These are phyloP conservation scores for Plasmopara viticola DNA, from an alignment of 352 stramenopile genomes.

Conservation along the genomic window DNA sequence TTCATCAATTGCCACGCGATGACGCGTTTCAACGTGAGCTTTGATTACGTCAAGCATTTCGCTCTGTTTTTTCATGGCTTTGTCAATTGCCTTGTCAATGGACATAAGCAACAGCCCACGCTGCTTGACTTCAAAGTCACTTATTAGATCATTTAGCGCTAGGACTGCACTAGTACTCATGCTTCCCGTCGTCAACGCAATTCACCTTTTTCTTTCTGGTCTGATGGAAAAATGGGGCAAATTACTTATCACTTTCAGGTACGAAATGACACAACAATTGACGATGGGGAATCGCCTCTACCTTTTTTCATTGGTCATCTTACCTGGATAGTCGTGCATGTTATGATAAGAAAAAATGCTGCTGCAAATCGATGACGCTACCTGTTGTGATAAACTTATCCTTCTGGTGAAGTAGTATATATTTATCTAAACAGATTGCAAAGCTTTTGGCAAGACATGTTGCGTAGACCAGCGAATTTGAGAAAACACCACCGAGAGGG, in stretches of 20 bases:
- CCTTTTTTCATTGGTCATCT: too few species aligned
- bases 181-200: not conserved
- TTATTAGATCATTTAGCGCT: conserved; percentile 14
- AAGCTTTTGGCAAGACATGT: too few species aligned
- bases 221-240: conserved; percentile 7
- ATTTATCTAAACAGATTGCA: too few species aligned
- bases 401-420: too few species aligned
- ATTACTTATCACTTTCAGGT: conserved; percentile 9
- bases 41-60: conserved; percentile 23
- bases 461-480: too few species aligned
- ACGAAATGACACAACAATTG: conserved; percentile 5
- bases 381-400: not conserved
- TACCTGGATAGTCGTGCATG: too few species aligned
- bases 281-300: not conserved
- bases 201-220: not conserved
- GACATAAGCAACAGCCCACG: conserved; percentile 21
- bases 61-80: conserved; percentile 25
- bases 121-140: conserved; percentile 24
- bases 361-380: too few species aligned
- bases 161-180: conserved; percentile 7
- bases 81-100: conserved; percentile 23
- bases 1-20: conserved; percentile 9
- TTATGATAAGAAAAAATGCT: too few species aligned
- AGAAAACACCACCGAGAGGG: too few species aligned
- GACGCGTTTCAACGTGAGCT: conserved; percentile 15